These are phyloP conservation scores for Lipomyces yamanashiensis DNA, from an alignment of 805 yeast species.

Conservation along the genomic window DNA sequence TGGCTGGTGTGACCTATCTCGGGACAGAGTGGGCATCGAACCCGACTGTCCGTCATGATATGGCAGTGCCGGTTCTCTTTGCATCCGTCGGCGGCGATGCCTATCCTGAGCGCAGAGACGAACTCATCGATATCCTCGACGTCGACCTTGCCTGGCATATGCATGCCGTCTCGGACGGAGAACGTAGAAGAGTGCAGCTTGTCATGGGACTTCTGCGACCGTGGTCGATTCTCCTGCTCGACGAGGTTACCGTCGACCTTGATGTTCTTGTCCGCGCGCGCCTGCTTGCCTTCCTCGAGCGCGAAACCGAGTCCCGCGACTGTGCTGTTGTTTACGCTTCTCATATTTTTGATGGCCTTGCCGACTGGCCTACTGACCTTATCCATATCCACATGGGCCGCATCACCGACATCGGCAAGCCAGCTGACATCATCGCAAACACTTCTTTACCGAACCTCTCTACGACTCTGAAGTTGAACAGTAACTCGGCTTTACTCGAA, in stretches of 20 bases:
- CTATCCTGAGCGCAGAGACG: constrained; percentile 75
- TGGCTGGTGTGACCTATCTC: constrained; percentile 64
- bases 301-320: constrained; percentile 71
- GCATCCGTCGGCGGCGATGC: constrained; percentile 82
- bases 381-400: constrained; percentile 77
- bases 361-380: constrained; percentile 85
- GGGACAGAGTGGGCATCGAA: constrained; percentile 99
- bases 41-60: constrained; percentile 86
- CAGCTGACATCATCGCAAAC: constrained; percentile 17
- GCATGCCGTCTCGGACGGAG: constrained; percentile 93
- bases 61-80: constrained; percentile 79
- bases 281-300: constrained; percentile 67
- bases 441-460: constrained; percentile 4
- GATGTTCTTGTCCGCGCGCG: constrained; percentile 89
- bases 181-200: constrained; percentile 89
- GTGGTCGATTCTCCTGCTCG: constrained; percentile 84
- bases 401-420: constrained; percentile 42
- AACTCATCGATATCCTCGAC: constrained; percentile 75
- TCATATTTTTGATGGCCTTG: constrained; percentile 94
- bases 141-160: constrained; percentile 89
- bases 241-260: constrained; percentile 95
- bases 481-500: constrained; percentile 44
- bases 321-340: constrained; percentile 90
- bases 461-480: constrained; percentile 16
- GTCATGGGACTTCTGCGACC: constrained; percentile 92